A percentile compares a stretch with the other conserved stretches of the same genome.
phyloP scores from a whole-genome alignment of 2,329 filamentous ascomycete genomes.

The Fusarium mexicanum region DNA sequence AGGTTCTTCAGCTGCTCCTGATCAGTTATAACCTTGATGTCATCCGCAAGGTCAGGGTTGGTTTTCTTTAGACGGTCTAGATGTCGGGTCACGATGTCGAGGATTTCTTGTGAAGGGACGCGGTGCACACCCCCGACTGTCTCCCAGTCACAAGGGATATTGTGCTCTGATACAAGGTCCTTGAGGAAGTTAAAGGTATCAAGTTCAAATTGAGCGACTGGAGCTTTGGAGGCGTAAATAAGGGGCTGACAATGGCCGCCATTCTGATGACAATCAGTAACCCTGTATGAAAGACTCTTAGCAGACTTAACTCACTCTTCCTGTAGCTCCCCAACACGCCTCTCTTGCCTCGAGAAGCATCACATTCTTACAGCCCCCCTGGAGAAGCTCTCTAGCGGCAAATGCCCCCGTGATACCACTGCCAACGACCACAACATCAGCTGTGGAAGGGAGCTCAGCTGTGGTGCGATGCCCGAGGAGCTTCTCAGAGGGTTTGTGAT shows the following conservation, averaged over 20 bases:
- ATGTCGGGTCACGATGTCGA: conserved; percentile 61
- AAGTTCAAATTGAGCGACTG: conserved; percentile 77
- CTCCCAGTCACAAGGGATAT: conserved; percentile 76
- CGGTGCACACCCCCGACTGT: conserved; percentile 70
- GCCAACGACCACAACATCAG: conserved; percentile 77
- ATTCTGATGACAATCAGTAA: conserved; percentile 56
- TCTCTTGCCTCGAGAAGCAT: conserved; percentile 82
- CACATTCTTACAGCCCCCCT: conserved; percentile 60
- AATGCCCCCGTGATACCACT: conserved; percentile 82
- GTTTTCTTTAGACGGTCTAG: conserved; percentile 59
- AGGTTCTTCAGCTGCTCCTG: conserved; percentile 58
- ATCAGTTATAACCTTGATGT: conserved; percentile 54
- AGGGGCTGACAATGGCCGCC: conserved; percentile 80
- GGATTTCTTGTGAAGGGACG: conserved; percentile 66
- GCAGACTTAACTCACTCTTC: conserved; percentile 65
- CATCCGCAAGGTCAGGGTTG: conserved; percentile 66
- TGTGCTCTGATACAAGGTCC: conserved; percentile 63
- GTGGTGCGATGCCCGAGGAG: conserved; percentile 77
- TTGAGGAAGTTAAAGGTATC: conserved; percentile 71
- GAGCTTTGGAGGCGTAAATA: conserved; percentile 68
- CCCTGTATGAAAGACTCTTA: background rate
- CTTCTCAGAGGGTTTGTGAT: conserved; percentile 70
- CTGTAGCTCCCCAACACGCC: conserved; percentile 84
- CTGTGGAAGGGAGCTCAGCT: conserved; percentile 65
- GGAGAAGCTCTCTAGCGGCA: conserved; percentile 70